phyloP scores from a whole-genome alignment of 1,139 yeast genomes.

The Nakaseomyces delphensis region DNA sequence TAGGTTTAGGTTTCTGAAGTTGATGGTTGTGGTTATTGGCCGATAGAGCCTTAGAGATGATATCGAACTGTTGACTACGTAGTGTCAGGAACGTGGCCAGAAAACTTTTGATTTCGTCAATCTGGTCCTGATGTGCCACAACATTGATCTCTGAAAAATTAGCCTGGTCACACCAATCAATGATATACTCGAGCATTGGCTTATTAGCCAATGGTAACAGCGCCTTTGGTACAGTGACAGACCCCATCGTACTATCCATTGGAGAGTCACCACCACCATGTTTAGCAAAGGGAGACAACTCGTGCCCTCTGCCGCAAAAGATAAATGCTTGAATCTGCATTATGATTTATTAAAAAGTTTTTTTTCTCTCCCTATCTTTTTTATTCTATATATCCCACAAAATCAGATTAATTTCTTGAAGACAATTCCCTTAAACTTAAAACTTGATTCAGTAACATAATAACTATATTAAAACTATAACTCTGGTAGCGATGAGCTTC shows the following conservation, averaged over 20 bases:
- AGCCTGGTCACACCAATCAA: constrained; percentile 90
- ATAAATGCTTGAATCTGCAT: constrained; percentile 70
- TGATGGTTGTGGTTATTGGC: constrained; percentile 23
- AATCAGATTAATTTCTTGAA: neutral
- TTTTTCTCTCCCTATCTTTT: neutral
- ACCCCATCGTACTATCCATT: neutral
- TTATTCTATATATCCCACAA: neutral
- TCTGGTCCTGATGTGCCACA: constrained; percentile 39
- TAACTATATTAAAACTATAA: neutral
- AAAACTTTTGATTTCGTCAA: constrained; percentile 25
- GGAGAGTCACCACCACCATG: neutral
- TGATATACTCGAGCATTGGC: constrained; percentile 81
- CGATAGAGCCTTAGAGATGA: constrained; percentile 21
- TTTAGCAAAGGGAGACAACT: constrained; percentile 59
- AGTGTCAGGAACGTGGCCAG: constrained; percentile 20
- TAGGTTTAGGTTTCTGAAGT: constrained; percentile 32
- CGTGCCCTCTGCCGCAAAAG: constrained; percentile 76
- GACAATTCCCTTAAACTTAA: neutral
- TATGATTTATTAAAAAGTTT: constrained; percentile 33
- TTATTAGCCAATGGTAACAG: constrained; percentile 80
- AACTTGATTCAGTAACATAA: too few species aligned
- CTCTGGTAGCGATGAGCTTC: neutral
- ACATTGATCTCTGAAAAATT: constrained; percentile 57
- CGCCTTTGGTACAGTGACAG: constrained; percentile 55
- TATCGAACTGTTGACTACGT: constrained; percentile 25